These are phyloP conservation scores for sorghum (Sorghum bicolor) DNA, from an alignment of 176 grass and related monocot species.

Conservation along the genomic window DNA sequence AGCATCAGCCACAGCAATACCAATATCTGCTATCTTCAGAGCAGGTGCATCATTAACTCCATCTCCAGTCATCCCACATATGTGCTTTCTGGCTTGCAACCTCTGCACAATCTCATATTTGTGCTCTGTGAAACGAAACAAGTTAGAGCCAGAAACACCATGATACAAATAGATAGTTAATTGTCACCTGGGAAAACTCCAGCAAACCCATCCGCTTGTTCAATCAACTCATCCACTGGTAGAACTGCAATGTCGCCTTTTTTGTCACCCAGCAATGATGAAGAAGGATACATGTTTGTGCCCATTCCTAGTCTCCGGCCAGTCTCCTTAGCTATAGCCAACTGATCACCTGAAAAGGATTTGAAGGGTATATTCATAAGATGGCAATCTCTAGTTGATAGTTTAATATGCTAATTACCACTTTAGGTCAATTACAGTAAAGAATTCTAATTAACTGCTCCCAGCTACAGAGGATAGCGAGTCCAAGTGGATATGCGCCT, in stretches of 20 bases:
- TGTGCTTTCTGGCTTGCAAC: conserved; percentile 62
- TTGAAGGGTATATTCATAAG: conserved; percentile 11
- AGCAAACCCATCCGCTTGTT: conserved; percentile 60
- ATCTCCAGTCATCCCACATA: conserved; percentile 70
- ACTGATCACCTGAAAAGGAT: conserved; percentile 55
- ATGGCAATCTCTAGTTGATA: background rate
- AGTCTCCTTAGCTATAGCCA: conserved; percentile 68
- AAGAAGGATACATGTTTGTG: conserved; percentile 64
- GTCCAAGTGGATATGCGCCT: background rate
- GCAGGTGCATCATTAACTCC: conserved; percentile 66
- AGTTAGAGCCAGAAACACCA: conserved; percentile 18
- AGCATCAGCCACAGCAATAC: conserved; percentile 62
- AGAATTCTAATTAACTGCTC: conserved; percentile 13
- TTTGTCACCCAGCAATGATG: conserved; percentile 50
- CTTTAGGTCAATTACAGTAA: conserved; percentile 3
- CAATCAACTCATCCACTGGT: conserved; percentile 52
- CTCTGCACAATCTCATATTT: conserved; percentile 66
- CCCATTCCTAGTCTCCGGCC: conserved; percentile 62
- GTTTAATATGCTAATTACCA: background rate
- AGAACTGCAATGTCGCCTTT: conserved; percentile 51
- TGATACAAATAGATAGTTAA: conserved; percentile 11
- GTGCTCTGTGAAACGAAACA: conserved; percentile 45
- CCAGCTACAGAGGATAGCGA: background rate
- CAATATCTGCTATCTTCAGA: conserved; percentile 58
- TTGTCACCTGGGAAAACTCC: conserved; percentile 54